These are phyloP conservation scores for Leccinum pellstonianum DNA, from an alignment of 768 basidiomycete species.

Conservation along the genomic window DNA sequence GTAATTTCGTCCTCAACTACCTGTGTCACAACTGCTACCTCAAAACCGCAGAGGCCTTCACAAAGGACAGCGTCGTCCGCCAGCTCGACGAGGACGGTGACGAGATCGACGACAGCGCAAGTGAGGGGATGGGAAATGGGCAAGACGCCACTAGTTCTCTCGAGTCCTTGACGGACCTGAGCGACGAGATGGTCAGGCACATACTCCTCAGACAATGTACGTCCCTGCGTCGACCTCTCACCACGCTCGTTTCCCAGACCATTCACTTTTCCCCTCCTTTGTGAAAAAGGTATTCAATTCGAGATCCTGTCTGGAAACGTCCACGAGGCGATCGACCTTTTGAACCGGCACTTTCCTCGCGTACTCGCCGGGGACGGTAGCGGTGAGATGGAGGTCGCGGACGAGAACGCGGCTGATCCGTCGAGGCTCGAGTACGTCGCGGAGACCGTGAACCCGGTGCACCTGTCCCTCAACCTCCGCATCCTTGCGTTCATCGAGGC, in stretches of 20 bases:
- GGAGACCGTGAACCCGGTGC: constrained; percentile 68
- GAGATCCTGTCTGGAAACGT: constrained; percentile 76
- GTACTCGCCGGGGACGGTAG: constrained; percentile 47
- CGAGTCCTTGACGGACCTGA: constrained; percentile 25
- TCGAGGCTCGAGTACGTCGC: constrained; percentile 48
- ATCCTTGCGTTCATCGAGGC: constrained; percentile 87
- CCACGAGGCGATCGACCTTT: constrained; percentile 60
- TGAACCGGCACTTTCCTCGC: constrained; percentile 72
- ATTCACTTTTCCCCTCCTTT: neutral
- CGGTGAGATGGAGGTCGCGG: constrained; percentile 18
- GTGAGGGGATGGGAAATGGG: constrained; percentile 14
- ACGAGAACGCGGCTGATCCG: constrained; percentile 29
- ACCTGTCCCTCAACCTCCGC: constrained; percentile 80
- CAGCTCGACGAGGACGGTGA: constrained; percentile 72
- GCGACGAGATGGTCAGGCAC: constrained; percentile 42
- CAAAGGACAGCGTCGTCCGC: constrained; percentile 56
- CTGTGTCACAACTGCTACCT: constrained; percentile 72
- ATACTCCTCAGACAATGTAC: constrained; percentile 57
- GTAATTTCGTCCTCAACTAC: constrained; percentile 71
- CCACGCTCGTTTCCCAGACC: neutral
- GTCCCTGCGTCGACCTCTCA: constrained; percentile 11
- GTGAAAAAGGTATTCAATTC: constrained; percentile 58
- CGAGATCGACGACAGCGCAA: constrained; percentile 41
- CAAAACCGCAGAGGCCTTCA: constrained; percentile 68
- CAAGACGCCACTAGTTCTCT: constrained; percentile 7